Conservation (phyloP, 2,329 filamentous ascomycete genomes). For the Hypoxylon rubiginosum region DNA sequence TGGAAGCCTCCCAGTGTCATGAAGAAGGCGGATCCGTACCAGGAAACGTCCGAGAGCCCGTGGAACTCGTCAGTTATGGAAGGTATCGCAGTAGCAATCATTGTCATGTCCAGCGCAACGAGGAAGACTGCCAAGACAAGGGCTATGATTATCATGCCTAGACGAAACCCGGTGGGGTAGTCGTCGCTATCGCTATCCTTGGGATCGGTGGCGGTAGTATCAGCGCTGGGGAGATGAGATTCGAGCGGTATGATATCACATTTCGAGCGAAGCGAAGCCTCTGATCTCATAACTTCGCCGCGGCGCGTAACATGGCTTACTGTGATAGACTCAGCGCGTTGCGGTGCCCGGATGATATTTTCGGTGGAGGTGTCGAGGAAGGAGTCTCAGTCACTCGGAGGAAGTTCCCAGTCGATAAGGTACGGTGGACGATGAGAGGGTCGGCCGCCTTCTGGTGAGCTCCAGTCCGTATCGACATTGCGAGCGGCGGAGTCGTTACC, state of each 20-base stretch:
- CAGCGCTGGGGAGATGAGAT: background rate
- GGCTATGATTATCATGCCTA: background rate
- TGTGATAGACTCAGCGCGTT: background rate
- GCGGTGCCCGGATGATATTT: background rate
- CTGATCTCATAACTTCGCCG: background rate
- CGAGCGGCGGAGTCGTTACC: background rate
- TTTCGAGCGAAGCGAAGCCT: background rate
- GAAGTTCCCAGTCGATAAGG: background rate
- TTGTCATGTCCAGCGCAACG: constrained; percentile 26
- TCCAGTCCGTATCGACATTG: background rate
- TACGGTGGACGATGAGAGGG: background rate
- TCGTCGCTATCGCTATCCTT: background rate
- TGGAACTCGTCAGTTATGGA: constrained; percentile 53
- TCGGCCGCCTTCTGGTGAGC: background rate
- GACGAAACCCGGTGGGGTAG: background rate
- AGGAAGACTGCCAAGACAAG: background rate
- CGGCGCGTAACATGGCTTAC: background rate
- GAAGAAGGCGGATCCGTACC: constrained; percentile 57
- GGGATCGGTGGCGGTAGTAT: background rate
- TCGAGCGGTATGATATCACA: background rate
- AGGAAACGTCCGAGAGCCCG: constrained; percentile 57
- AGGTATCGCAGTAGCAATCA: constrained; percentile 53
- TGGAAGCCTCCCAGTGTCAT: constrained; percentile 50
- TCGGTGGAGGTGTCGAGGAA: background rate
- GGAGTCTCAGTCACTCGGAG: background rate